Conservation (phyloP, 1,284 basidiomycete species). For the Tetrapyrgos nigripes region DNA sequence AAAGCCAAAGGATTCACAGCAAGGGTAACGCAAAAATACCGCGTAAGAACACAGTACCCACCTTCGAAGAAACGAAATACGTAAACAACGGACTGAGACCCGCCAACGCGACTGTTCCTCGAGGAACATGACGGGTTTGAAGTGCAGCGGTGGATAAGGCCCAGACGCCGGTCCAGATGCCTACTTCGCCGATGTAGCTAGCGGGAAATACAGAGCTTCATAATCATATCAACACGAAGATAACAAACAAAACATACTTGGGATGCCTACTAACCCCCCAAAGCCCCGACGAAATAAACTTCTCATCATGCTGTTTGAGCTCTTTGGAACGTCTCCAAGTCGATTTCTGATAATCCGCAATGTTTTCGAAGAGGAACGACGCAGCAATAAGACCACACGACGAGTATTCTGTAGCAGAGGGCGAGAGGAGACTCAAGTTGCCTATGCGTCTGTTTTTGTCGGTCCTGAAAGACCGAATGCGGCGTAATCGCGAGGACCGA, state of each 20-base stretch:
- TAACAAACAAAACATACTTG: conserved; percentile 74
- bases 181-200: conserved; percentile 82
- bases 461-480: conserved; percentile 65
- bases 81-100: conserved; percentile 73
- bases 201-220: background rate
- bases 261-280: conserved; percentile 81
- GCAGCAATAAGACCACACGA: too few species aligned
- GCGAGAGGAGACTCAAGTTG: too few species aligned
- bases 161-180: conserved; percentile 78
- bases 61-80: conserved; percentile 45
- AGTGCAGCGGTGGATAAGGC: conserved; percentile 60
- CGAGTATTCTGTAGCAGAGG: too few species aligned
- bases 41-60: background rate
- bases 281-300: conserved; percentile 75
- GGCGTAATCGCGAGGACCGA: conserved; percentile 64
- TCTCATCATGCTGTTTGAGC: conserved; percentile 75
- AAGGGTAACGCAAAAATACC: background rate
- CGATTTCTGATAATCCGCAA: conserved; percentile 77
- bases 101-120: conserved; percentile 51
- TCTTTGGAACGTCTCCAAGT: conserved; percentile 70
- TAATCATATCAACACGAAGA: conserved; percentile 9
- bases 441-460: too few species aligned
- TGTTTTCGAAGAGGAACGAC: conserved; percentile 67
- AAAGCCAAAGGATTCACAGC: conserved; percentile 48
- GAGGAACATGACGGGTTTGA: conserved; percentile 51